phyloP scores from a whole-genome alignment of 75 land plant genomes.

The Pinus tabuliformis region DNA sequence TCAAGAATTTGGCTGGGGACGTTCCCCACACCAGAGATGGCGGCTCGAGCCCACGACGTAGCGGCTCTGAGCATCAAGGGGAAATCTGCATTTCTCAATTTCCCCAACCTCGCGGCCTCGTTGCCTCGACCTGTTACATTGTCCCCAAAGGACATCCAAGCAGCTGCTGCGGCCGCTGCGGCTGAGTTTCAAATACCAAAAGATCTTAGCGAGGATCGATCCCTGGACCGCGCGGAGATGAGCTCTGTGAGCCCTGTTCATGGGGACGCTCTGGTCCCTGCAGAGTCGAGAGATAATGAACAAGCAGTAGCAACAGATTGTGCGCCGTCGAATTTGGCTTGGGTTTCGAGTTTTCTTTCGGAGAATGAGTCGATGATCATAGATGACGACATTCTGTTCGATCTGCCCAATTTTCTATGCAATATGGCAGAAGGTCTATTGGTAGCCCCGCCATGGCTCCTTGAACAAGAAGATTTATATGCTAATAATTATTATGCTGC shows the following conservation, averaged over 20 bases:
- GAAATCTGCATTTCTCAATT: conserved; percentile 24
- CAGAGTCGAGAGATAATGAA: too few relatives aligned
- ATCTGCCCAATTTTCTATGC: conserved; percentile 3
- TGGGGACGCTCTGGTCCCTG: too few relatives aligned
- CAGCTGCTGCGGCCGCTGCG: conserved; percentile 33
- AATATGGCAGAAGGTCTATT: conserved; percentile 3
- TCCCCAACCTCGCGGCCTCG: conserved; percentile 19
- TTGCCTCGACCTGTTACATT: conserved; percentile 18
- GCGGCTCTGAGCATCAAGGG: conserved; percentile 38
- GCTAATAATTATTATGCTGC: too few relatives aligned
- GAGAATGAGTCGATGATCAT: background rate
- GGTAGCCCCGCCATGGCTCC: conserved; percentile 5
- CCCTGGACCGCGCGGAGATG: background rate
- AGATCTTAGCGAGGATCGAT: background rate
- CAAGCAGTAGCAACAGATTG: background rate
- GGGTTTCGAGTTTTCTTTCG: background rate
- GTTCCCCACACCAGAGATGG: conserved; percentile 43
- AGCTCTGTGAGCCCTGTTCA: too few relatives aligned
- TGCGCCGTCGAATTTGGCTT: background rate
- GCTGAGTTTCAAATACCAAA: background rate
- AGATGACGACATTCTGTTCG: conserved; percentile 6
- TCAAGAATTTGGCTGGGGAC: conserved; percentile 41
- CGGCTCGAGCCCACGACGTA: conserved; percentile 45
- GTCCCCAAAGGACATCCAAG: conserved; percentile 23
- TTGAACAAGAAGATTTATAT: too few relatives aligned